phyloP scores from a whole-genome alignment of 1,284 basidiomycete species.

The Ganoderma leucocontextum region DNA sequence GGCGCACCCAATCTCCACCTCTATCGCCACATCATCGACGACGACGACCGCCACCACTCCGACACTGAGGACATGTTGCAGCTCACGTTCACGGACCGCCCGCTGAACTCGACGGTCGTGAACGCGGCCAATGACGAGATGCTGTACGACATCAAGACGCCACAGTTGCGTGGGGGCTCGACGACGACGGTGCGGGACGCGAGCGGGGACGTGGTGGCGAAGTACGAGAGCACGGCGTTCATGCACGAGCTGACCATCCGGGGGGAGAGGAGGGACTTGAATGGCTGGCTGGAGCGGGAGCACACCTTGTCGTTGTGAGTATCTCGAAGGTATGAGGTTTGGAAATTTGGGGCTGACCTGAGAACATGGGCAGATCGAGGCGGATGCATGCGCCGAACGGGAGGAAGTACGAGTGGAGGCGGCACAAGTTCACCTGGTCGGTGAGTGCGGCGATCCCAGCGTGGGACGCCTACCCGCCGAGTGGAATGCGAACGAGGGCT shows the following conservation, averaged over 20 bases:
- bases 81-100: slow-evolving; percentile 6
- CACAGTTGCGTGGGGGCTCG: slow-evolving; percentile 5
- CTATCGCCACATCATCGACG: background rate
- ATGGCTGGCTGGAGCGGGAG: slow-evolving; percentile 16
- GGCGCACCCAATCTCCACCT: background rate
- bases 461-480: background rate
- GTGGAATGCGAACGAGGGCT: background rate
- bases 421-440: slow-evolving; percentile 5
- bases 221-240: slow-evolving; percentile 16
- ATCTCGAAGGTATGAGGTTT: background rate
- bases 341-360: background rate
- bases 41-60: background rate
- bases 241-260: slow-evolving; percentile 13
- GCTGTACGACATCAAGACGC: slow-evolving; percentile 19
- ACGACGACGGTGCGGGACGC: slow-evolving; percentile 20
- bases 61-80: background rate
- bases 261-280: slow-evolving; percentile 11
- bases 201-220: slow-evolving; percentile 8
- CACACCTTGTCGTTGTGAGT: slow-evolving; percentile 12
- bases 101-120: slow-evolving; percentile 5
- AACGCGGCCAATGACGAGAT: slow-evolving; percentile 4
- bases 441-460: background rate
- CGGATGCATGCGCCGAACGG: slow-evolving; percentile 18
- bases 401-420: slow-evolving; percentile 16
- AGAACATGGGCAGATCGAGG: background rate